Evolutionary conservation across 2,329 filamentous ascomycete genomes (phyloP), one percentile per base, ranked within the genome.

Genomic region (Calonectria hongkongensis): DNA sequence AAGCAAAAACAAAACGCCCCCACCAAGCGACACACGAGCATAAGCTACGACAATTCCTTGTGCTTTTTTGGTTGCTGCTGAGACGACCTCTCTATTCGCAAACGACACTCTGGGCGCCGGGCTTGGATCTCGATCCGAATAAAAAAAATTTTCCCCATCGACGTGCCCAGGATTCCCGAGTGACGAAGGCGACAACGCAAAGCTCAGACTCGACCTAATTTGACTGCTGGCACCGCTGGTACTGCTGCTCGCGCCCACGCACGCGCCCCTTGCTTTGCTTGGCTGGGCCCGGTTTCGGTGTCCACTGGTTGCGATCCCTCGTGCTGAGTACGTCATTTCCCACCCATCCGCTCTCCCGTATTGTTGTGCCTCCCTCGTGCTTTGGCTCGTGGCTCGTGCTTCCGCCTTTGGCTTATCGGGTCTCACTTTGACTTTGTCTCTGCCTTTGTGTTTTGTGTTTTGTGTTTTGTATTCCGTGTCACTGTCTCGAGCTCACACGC

Each of bases 401-500:
- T 63, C 41, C 33, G 25, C 27, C 39, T 27, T 28, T 50, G 27
- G 43, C 63, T 51, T 66, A 36, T 60, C 30, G 27, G 50, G 51
- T 68, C 51, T 68, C 51, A 68, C 66, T 60, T 48, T 60, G 58
- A 45, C 50, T 47, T 65, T 48, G 36, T 58, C 66, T 60, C 33
- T 60, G 39, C 39, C 50, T 47, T 65, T 48, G 27, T 48, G 27
- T 69, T 64, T 45, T 56, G 27, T 48, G 27, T 69, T 64, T 45
- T 56, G n/a, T 54, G 45, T 64, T 36, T 50, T 65, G 48, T 25
- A 56, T 28, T 63, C 36, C 33, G 30, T 68, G 69, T 58, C 54
- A 27, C 30, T 58, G 54, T 67, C 64, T 67, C 25, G 39, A 48
- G 48, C 69, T 71, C 69, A 71, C 69, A 48, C 56, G 47, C n/a